phyloP scores from a whole-genome alignment of 2,329 filamentous ascomycete species.

The Neurospora sp. region DNA sequence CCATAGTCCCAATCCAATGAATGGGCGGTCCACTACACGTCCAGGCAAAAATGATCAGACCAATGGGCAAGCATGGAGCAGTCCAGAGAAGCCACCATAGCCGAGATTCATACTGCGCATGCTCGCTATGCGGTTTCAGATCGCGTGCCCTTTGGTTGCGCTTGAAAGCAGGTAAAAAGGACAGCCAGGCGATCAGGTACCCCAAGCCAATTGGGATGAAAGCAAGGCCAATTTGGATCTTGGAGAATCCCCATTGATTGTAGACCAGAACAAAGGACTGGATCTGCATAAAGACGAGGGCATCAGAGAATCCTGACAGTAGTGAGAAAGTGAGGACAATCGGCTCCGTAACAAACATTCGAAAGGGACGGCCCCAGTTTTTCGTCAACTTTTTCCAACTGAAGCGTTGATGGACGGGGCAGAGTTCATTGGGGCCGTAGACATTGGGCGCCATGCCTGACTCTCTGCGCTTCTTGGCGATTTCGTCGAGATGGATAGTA shows the following conservation, averaged over 20 bases:
- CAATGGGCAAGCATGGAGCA: slow-evolving; percentile 51
- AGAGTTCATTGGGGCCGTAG: slow-evolving; percentile 64
- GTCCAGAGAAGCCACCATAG: slow-evolving; percentile 56
- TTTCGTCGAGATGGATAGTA: slow-evolving; percentile 67
- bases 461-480: slow-evolving; percentile 64
- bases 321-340: slow-evolving; percentile 63
- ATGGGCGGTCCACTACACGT: slow-evolving; percentile 52
- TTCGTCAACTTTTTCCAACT: slow-evolving; percentile 43
- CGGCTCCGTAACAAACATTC: slow-evolving; percentile 64
- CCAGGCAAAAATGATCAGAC: slow-evolving; percentile 61
- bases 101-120: slow-evolving; percentile 59
- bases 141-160: slow-evolving; percentile 41
- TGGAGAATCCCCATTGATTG: slow-evolving; percentile 53
- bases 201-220: slow-evolving; percentile 59
- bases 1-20: slow-evolving; percentile 58
- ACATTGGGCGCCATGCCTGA: slow-evolving; percentile 49
- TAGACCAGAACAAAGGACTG: slow-evolving; percentile 62
- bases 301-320: slow-evolving; percentile 62
- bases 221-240: slow-evolving; percentile 45
- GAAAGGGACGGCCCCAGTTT: slow-evolving; percentile 56
- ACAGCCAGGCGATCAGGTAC: slow-evolving; percentile 51
- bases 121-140: slow-evolving; percentile 41
- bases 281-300: slow-evolving; percentile 69
- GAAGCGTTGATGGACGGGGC: slow-evolving; percentile 48
- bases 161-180: slow-evolving; percentile 47